Base-by-base conservation (phyloP, 2,329 filamentous ascomycete genomes). In the Allantophomopsis lycopodina region DNA sequence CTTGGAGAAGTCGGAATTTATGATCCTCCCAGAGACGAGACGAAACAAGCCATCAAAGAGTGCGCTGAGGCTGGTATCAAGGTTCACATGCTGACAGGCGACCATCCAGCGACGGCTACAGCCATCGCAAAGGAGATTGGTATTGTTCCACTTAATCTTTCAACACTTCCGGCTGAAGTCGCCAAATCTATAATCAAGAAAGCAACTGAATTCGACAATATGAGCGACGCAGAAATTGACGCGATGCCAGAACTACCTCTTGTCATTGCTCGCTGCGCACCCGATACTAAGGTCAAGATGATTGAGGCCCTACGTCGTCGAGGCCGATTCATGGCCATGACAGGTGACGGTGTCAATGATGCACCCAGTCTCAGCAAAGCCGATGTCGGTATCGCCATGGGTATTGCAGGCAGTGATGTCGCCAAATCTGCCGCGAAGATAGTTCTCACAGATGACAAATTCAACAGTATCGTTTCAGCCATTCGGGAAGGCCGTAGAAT, bases 71-170 rank as follows among this genome's bases (percentile, higher is more conserved):
- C 83, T 2, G 79, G 79, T 1, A 80, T 87, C 42, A 68, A 76
- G 16, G 74, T 86, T 31, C 78, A 82, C 56, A 88, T 88, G 82
- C 79, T 87, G 1, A 87, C 83, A 2, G 48, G 48, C 30, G 71
- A 75, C 44, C 71, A 74, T 47, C 68, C 69, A 15, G 66, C 66
- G 13, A 75, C 71, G 14, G 71, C 71, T 13, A 63, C 63, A 30
- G 69, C 69, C 4, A 75, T 75, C 47, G 71, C 71, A 16, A 63
- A 64, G 18, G 66, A 74, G 55, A 69, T 75, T 31, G 71, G 71
- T 8, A 74, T 35, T 38, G 62, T 75, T 32, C 62, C 61, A 13
- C 55, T 60, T 7, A 63, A 68, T 36, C 56, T 65, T 36, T 53
- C 56, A 3, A 55, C 57, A n/a, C 51, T 69, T 14, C 57, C 63